A percentile compares a stretch with the other conserved stretches of the same genome.
Conservation (phyloP, 2,329 filamentous ascomycete species). For the Colletotrichum tamarilloi region DNA sequence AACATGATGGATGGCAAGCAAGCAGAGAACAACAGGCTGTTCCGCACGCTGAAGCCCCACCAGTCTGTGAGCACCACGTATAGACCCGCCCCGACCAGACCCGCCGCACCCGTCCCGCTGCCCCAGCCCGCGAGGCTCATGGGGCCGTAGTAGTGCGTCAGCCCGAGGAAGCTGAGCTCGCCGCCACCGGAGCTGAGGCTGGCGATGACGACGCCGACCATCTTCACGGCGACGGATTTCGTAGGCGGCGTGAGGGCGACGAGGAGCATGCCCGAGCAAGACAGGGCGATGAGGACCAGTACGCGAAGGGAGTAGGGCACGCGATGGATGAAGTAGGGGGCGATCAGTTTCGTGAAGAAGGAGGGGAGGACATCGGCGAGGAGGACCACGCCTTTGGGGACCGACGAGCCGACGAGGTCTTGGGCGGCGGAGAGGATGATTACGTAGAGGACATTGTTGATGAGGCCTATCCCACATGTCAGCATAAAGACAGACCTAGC, state of each 20-base stretch:
- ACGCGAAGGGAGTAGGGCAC: conserved; percentile 85
- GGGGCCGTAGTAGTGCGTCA: conserved; percentile 93
- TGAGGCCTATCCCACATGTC: conserved; percentile 69
- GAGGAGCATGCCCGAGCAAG: conserved; percentile 87
- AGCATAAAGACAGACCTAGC: not conserved
- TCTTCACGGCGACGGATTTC: conserved; percentile 76
- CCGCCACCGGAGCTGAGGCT: conserved; percentile 88
- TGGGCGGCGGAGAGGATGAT: conserved; percentile 95
- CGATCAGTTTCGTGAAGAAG: conserved; percentile 87
- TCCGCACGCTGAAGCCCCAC: conserved; percentile 78
- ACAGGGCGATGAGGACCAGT: conserved; percentile 78
- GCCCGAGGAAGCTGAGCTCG: conserved; percentile 88
- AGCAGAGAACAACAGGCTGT: conserved; percentile 81
- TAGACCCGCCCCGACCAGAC: conserved; percentile 85
- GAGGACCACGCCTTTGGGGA: conserved; percentile 93
- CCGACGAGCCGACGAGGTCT: conserved; percentile 89
- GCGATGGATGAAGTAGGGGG: conserved; percentile 92
- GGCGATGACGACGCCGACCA: conserved; percentile 85
- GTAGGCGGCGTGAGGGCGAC: conserved; percentile 81
- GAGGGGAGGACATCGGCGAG: conserved; percentile 93
- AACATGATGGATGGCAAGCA: conserved; percentile 86
- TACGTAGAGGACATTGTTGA: conserved; percentile 98
- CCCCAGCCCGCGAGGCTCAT: conserved; percentile 92
- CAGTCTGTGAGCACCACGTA: conserved; percentile 90
- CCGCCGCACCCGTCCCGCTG: conserved; percentile 90